These are phyloP conservation scores for Hyphodiscus hymeniophilus DNA, from an alignment of 495 filamentous ascomycete species.

Conservation along the genomic window DNA sequence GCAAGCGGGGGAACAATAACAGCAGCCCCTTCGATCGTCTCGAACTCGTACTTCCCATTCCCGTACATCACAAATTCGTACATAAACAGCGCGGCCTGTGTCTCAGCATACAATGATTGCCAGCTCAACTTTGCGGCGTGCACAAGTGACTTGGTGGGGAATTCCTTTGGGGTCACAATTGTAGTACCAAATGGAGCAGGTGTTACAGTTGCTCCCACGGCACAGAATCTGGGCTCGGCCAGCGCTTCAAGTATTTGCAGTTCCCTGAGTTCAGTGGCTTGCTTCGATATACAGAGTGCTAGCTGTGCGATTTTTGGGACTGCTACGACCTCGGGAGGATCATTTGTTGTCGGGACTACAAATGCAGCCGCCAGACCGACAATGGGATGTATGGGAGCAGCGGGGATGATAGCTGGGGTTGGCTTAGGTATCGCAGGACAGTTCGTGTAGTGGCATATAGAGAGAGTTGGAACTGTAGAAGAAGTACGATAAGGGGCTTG, in stretches of 20 bases:
- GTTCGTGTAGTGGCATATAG: conserved; percentile 1
- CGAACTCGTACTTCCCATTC: conserved; percentile 24
- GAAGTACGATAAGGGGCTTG: not conserved
- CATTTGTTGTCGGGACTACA: conserved; percentile 10
- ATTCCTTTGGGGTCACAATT: conserved; percentile 22
- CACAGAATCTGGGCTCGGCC: conserved; percentile 13
- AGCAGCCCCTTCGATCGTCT: conserved; percentile 13
- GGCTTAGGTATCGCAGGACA: conserved; percentile 15
- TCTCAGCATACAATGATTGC: conserved; percentile 14
- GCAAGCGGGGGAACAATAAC: conserved; percentile 14
- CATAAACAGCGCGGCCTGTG: conserved; percentile 16
- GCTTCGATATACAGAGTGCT: conserved; percentile 8
- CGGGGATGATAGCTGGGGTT: conserved; percentile 12
- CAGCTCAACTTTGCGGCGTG: conserved; percentile 19
- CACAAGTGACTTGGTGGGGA: conserved; percentile 18
- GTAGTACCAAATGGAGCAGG: conserved; percentile 18
- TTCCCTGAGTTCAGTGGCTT: conserved; percentile 13
- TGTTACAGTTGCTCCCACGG: conserved; percentile 16
- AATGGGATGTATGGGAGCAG: conserved; percentile 12
- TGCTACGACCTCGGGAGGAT: conserved; percentile 1
- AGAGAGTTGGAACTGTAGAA: not conserved
- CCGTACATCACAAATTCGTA: conserved; percentile 17
- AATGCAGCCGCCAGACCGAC: conserved; percentile 15
- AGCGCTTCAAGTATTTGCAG: conserved; percentile 20
- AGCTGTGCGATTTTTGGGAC: conserved; percentile 19